Evolutionary conservation across 1,284 basidiomycete genomes (phyloP).

Genomic region (Sanghuangporus sanghuang): DNA sequence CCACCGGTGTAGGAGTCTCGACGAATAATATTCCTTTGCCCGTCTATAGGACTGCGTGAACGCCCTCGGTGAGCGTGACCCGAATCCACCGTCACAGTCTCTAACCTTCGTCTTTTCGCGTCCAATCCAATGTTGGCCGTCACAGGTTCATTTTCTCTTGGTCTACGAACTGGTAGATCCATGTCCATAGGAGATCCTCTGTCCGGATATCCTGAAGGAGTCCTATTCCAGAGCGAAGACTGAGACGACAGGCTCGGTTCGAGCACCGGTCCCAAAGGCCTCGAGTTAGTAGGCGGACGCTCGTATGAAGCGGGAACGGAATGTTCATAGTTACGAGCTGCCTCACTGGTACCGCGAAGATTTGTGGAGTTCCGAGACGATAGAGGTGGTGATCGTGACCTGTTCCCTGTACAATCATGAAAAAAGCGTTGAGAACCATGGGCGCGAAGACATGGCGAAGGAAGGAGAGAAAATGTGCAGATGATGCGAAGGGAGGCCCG

Average conservation of each 20-base stretch:
- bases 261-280: background rate
- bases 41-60: slow-evolving; percentile 4
- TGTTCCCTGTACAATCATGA: slow-evolving; percentile 11
- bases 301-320: background rate
- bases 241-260: background rate
- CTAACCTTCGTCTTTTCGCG: slow-evolving; percentile 13
- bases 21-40: background rate
- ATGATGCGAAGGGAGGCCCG: background rate
- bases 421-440: slow-evolving; percentile 13
- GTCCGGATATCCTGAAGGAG: background rate
- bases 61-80: slow-evolving; percentile 3
- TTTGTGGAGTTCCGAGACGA: background rate
- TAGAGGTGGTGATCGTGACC: slow-evolving; percentile 10
- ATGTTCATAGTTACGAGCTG: background rate
- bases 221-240: background rate
- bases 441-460: slow-evolving; percentile 4
- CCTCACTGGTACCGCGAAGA: background rate
- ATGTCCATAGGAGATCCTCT: background rate
- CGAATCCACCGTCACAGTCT: slow-evolving; percentile 3
- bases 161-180: slow-evolving; percentile 3
- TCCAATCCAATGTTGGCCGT: background rate
- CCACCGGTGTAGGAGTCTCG: background rate
- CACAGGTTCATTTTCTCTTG: slow-evolving; percentile 5
- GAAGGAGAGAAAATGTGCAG: slow-evolving; percentile 4
- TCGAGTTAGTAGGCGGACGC: background rate